Evolutionary conservation across 768 basidiomycete genomes (phyloP).

Genomic region (Hygrophorus russula): DNA sequence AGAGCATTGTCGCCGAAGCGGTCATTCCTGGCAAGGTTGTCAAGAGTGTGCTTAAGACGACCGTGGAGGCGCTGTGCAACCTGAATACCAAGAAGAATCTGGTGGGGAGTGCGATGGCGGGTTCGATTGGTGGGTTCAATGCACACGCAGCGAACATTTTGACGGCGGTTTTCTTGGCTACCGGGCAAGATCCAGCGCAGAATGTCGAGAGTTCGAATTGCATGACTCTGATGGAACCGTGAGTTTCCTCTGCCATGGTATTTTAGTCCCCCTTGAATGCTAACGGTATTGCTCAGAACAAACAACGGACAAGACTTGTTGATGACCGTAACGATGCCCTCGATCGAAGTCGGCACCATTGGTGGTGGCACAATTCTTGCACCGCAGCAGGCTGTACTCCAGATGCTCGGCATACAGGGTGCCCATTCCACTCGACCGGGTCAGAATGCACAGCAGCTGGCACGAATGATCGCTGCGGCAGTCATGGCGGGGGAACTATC

Average conservation of each 20-base stretch:
- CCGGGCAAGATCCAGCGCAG: constrained; percentile 98
- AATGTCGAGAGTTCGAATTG: constrained; percentile 98
- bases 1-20: constrained; percentile 95
- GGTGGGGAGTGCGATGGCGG: constrained; percentile 96
- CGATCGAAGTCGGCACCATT: constrained; percentile 95
- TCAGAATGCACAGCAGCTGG: constrained; percentile 80
- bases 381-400: constrained; percentile 84
- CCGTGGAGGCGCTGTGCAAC: constrained; percentile 79
- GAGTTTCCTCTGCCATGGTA: constrained; percentile 25
- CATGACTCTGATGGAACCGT: constrained; percentile 99
- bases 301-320: constrained; percentile 87
- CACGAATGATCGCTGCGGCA: constrained; percentile 78
- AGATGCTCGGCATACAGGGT: constrained; percentile 88
- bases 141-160: constrained; percentile 97
- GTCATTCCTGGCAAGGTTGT: constrained; percentile 84
- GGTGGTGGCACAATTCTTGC: constrained; percentile 91
- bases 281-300: constrained; percentile 32
- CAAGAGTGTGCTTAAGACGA: constrained; percentile 89
- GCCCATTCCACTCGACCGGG: constrained; percentile 84
- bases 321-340: constrained; percentile 96
- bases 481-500: constrained; percentile 98
- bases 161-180: constrained; percentile 91
- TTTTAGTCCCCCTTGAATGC: background rate
- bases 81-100: constrained; percentile 96
- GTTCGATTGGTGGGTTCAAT: constrained; percentile 95